Evolutionary conservation across 495 filamentous ascomycete species (phyloP), one percentile per base, ranked within the genome.

Genomic region (Endocarpon pusillum): DNA sequence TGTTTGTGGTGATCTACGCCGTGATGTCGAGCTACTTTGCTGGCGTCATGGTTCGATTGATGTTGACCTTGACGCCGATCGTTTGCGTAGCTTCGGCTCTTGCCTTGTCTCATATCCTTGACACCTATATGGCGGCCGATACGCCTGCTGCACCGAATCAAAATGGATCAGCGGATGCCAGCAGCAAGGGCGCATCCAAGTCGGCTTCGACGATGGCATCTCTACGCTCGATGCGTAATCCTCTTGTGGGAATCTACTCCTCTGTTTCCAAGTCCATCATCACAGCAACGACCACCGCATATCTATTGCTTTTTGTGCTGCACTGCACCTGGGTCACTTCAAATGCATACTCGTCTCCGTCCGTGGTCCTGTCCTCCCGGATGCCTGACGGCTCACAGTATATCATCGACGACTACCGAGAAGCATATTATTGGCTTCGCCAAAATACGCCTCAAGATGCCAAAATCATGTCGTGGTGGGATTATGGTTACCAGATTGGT

Each of bases 401-500:
- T 58, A 96, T 99, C 54, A 99, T 99, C 49, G 91, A 99, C 48
- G 91, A 99, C 54, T 99, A 99, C 57, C 78, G 91, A 49, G 91
- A 99, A 65, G 91, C 91, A 2, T 99, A 99, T 64, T 92, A 99
- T 58, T 99, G 91, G 91, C 75, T 99, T 31, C 80, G 91, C 42
- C 92, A 96, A 55, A 99, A 99, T 54, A 96, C 91, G 2, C 64
- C 74, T 12, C 69, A 85, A 30, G 79, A 93, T 48, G 87, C 91
- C 45, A 99, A 99, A 70, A 80, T 99, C 48, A 96, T 96, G 91
- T 86, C 83, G 11, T 99, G 91, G 91, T 99, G 91, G 91, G 91
- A 99, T 52, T 99, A 99, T 44, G 91, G 91, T 33, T 99, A 99
- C 60, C 91, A 99, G 59, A 99, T 99, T 52, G 91, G 91, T 60